Conservation (phyloP, 257 asterid species). For the Fraxinus excelsior region DNA sequence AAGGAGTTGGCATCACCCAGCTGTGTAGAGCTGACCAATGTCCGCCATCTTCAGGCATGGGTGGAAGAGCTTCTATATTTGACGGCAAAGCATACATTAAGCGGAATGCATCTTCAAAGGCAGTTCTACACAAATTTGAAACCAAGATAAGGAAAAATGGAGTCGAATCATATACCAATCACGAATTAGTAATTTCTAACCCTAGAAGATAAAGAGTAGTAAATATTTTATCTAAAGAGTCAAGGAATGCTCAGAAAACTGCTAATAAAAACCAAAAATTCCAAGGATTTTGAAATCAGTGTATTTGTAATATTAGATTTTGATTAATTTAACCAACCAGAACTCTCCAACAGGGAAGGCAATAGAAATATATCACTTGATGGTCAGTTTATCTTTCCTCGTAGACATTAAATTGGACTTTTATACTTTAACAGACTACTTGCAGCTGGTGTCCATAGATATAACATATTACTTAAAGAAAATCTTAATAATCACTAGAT, state of each 20-base stretch:
- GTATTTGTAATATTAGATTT: background rate
- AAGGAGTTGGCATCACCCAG: conserved; percentile 99
- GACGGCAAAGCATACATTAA: conserved; percentile 86
- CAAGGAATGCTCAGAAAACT: background rate
- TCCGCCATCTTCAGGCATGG: conserved; percentile 98
- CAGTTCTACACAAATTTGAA: conserved; percentile 51
- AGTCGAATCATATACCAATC: background rate
- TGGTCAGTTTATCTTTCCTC: background rate
- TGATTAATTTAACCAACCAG: background rate
- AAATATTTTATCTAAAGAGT: background rate
- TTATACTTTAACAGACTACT: background rate
- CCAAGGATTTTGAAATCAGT: background rate
- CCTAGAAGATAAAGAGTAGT: background rate
- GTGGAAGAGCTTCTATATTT: conserved; percentile 85
- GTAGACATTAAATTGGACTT: background rate
- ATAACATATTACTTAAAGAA: background rate
- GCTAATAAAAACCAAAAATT: background rate
- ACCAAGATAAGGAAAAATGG: conserved; percentile 13
- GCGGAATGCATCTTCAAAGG: conserved; percentile 81
- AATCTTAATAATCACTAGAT: conserved; percentile 4
- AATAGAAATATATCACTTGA: background rate
- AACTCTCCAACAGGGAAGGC: background rate
- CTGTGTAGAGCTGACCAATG: conserved; percentile 87
- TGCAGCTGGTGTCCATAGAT: conserved; percentile 1
- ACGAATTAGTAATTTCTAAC: background rate